Percentiles rank a stretch among this genome's conserved stretches.
Conservation (phyloP, 108 stramenopile genomes). For the Fragilaria crotonensis region DNA sequence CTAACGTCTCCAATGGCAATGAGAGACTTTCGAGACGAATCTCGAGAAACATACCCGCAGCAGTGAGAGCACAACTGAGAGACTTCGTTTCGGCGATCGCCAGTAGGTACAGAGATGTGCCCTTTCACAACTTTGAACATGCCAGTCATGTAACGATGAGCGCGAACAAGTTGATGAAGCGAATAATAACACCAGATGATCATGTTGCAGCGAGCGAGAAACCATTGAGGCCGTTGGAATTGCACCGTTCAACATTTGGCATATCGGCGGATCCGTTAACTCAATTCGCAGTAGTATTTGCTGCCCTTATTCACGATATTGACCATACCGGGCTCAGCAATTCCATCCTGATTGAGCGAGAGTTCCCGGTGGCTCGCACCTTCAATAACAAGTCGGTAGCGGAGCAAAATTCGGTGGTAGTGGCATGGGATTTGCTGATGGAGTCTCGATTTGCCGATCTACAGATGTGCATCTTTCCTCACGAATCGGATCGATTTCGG, state of each 20-base stretch:
- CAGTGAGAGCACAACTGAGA: not conserved
- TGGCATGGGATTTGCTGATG: constrained; percentile 23
- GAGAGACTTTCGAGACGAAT: not conserved
- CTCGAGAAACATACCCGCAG: not conserved
- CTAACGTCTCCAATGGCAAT: not conserved
- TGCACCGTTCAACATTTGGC: constrained; percentile 2
- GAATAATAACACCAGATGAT: constrained; percentile 7
- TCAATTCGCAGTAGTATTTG: constrained; percentile 26
- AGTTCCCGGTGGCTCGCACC: not conserved
- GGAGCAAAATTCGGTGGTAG: constrained; percentile 11
- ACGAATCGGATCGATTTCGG: not conserved
- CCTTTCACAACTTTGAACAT: constrained; percentile 39
- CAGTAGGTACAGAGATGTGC: constrained; percentile 20
- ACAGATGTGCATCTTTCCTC: constrained; percentile 14
- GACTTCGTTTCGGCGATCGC: constrained; percentile 3
- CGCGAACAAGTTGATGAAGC: constrained; percentile 19
- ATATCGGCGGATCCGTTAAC: constrained; percentile 10
- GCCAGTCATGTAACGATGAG: constrained; percentile 22
- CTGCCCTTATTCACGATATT: constrained; percentile 32
- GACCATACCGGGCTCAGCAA: constrained; percentile 33
- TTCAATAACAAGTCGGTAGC: not conserved
- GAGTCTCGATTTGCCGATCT: constrained; percentile 9
- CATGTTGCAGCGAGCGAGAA: not conserved
- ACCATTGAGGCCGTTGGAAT: not conserved
- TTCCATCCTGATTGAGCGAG: not conserved